Base-by-base conservation (phyloP, 805 yeast species). In the Ogataea salicorniae region DNA sequence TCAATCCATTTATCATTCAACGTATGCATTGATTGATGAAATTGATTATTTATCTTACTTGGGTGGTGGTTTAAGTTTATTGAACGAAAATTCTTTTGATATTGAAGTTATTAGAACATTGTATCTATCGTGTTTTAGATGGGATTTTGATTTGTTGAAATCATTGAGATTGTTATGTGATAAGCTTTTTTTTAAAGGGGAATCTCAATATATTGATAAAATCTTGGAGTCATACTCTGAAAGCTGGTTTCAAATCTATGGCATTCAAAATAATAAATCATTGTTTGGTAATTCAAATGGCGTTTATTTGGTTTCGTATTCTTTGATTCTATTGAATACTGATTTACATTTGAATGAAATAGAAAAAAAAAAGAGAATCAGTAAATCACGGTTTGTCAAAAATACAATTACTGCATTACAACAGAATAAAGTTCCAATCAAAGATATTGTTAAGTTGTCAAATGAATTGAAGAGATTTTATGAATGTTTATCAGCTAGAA, bases 151-250 rank as follows among this genome's bases (percentile, higher is more conserved):
- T 47, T 66, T 88, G 41, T 67, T 87, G 38, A 63, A 65, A 2
- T 71, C 89, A 1, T 72, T 89, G 16, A 69, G 89, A 33, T 63
- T 64, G 40, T 68, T 88, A 33, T 87, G 95, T 54, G 73, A 76
- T 36, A 77, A 74, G 53, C 60, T 88, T n/a, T 84, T 83, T 64
- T 73, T 89, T 57, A 80, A 80, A 58, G 96, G 92, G 6, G 96
- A 89, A 66, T 81, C 94, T 3, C 91, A 85, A 57, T 85, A 84
- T 57, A 80, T 88, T 45, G 94, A 87, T 64, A 74, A 87, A 42
- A 76, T 88, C 31, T 68, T 89, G 47, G 83, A 84, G 39, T 74
- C 82, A 3, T 83, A 87, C 59, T 77, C 94, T 17, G 70, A 71
- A 45, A 76, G 82, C 45, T 88, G 91, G 83, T 68, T 72, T 20